These are phyloP conservation scores for Urtica urens DNA, from an alignment of 306 rosid genomes.

Conservation along the genomic window DNA sequence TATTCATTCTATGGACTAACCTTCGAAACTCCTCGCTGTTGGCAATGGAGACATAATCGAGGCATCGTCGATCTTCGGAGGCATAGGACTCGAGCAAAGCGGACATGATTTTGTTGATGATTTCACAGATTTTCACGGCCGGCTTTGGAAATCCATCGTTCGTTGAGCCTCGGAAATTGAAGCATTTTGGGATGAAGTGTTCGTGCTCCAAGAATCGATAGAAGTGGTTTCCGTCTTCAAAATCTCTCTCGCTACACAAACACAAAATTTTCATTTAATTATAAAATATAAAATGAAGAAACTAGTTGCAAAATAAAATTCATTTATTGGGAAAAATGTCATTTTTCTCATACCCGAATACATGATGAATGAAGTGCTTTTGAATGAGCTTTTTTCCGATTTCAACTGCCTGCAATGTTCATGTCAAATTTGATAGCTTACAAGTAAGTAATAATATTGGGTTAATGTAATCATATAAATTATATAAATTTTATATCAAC, in stretches of 20 bases:
- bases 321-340: background rate
- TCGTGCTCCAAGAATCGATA: constrained; percentile 91
- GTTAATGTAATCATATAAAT: too few relatives aligned
- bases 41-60: constrained; percentile 67
- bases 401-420: constrained; percentile 62
- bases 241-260: constrained; percentile 54
- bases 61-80: constrained; percentile 47
- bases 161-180: constrained; percentile 46
- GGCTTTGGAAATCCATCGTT: constrained; percentile 60
- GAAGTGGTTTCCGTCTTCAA: constrained; percentile 71
- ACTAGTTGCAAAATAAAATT: constrained; percentile 16
- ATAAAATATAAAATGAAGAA: too few relatives aligned
- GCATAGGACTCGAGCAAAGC: constrained; percentile 89
- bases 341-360: constrained; percentile 73
- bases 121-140: constrained; percentile 41
- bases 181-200: constrained; percentile 53
- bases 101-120: constrained; percentile 68
- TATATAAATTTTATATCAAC: too few relatives aligned
- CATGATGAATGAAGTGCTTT: constrained; percentile 79
- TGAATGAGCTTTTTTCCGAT: constrained; percentile 58
- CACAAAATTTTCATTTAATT: too few relatives aligned
- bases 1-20: constrained; percentile 31
- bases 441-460: too few relatives aligned
- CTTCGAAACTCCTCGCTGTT: constrained; percentile 93
- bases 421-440: too few relatives aligned